Percentiles rank a stretch among this genome's conserved stretches.
Conservation (phyloP, 148 eudicot species). For the Rhododendron williamsianum region DNA sequence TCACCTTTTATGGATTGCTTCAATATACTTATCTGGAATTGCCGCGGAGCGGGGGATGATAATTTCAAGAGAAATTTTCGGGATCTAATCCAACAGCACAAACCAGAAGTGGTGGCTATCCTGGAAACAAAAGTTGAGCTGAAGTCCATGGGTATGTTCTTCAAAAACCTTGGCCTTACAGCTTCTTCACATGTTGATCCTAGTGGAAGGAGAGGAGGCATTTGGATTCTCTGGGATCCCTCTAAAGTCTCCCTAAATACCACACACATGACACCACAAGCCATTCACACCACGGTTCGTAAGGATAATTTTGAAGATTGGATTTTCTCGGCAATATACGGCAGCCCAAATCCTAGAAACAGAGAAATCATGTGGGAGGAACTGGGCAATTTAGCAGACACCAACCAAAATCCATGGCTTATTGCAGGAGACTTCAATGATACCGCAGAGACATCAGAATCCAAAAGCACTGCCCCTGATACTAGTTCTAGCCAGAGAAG, state of each 20-base stretch:
- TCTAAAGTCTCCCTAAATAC: not conserved
- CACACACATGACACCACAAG: accelerated
- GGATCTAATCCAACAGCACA: not conserved
- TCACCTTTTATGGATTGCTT: not conserved
- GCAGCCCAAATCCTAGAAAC: not conserved
- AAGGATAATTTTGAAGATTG: not conserved
- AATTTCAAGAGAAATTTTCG: not conserved
- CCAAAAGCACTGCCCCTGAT: too few relatives aligned
- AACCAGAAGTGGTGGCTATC: not conserved
- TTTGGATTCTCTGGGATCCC: not conserved
- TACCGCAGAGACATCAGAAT: too few relatives aligned
- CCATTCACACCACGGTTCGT: accelerated
- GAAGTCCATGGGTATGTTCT: not conserved
- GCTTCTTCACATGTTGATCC: not conserved
- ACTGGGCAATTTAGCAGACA: accelerated
- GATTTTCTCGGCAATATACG: not conserved
- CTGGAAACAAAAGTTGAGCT: not conserved
- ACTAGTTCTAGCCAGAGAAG: not conserved
- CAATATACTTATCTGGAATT: not conserved
- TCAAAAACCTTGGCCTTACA: not conserved
- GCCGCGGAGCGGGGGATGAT: not conserved
- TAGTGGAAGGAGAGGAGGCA: not conserved
- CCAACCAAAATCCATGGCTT: not conserved
- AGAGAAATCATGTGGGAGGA: not conserved
- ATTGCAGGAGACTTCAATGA: too few relatives aligned